A percentile compares a stretch with the other conserved stretches of the same genome.
These are phyloP conservation scores for Pyrus pyrifolia DNA, from an alignment of 306 rosid genomes.

Conservation along the genomic window DNA sequence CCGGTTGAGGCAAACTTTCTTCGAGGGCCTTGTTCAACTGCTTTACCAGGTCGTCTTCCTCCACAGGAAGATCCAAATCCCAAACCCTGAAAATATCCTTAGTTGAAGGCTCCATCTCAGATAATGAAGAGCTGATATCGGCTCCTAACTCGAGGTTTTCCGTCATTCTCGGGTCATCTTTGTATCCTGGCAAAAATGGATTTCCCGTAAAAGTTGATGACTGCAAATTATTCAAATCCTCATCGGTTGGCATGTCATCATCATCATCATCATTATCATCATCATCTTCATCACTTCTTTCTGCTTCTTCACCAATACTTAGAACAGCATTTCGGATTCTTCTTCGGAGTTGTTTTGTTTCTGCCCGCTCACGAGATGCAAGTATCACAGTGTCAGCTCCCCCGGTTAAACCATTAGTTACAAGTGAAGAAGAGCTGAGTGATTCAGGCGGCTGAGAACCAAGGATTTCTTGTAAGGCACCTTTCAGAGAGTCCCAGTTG, in stretches of 20 bases:
- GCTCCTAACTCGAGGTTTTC: conserved; percentile 7
- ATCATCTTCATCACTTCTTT: conserved; percentile 17
- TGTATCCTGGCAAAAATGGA: conserved; percentile 73
- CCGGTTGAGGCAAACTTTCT: conserved; percentile 23
- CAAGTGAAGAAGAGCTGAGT: conserved; percentile 3
- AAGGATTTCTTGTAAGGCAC: conserved; percentile 54
- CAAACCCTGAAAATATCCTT: conserved; percentile 62
- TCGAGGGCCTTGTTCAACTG: conserved; percentile 44
- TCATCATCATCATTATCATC: conserved; percentile 17
- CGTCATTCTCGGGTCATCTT: conserved; percentile 26
- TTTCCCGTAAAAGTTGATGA: conserved; percentile 34
- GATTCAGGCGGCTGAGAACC: conserved; percentile 31
- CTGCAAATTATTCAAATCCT: conserved; percentile 11
- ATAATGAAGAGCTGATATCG: conserved; percentile 11
- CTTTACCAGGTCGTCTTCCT: conserved; percentile 53
- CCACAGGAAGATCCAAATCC: conserved; percentile 55
- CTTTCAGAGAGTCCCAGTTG: conserved; percentile 44
- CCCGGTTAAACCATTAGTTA: background rate
- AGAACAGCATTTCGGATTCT: conserved; percentile 6
- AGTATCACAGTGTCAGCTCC: conserved; percentile 21
- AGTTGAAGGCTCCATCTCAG: conserved; percentile 29
- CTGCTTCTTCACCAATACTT: conserved; percentile 12
- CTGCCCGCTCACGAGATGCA: conserved; percentile 14
- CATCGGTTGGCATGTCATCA: conserved; percentile 13
- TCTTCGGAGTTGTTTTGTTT: background rate